phyloP scores from a whole-genome alignment of 768 basidiomycete species.

The Tricholomella constricta region DNA sequence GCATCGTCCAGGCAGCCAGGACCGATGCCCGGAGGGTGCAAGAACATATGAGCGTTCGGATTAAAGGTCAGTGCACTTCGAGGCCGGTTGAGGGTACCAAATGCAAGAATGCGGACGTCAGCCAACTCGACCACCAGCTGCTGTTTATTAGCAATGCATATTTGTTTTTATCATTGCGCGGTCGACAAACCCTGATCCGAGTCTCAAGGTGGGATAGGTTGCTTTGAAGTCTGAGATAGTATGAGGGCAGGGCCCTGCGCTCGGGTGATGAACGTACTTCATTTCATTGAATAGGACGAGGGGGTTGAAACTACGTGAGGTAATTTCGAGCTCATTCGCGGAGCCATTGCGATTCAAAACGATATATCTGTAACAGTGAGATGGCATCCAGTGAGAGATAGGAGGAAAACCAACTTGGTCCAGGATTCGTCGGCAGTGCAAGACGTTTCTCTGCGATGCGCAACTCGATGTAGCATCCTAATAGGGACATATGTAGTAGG shows the following conservation, averaged over 20 bases:
- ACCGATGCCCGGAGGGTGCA: constrained; percentile 70
- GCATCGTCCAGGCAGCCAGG: constrained; percentile 12
- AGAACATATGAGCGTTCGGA: constrained; percentile 62
- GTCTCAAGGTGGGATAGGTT: constrained; percentile 70
- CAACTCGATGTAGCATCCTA: constrained; percentile 64
- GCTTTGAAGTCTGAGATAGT: constrained; percentile 56
- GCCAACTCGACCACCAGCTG: constrained; percentile 70
- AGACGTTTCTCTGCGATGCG: constrained; percentile 67
- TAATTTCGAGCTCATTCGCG: constrained; percentile 67
- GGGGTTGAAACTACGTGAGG: constrained; percentile 72
- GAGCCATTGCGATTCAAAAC: constrained; percentile 75
- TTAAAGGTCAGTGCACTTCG: constrained; percentile 61
- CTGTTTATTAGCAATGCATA: not conserved
- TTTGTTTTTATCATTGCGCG: not conserved
- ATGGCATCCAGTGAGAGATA: constrained; percentile 2
- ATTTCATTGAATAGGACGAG: constrained; percentile 69
- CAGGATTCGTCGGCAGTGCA: constrained; percentile 82
- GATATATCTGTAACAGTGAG: constrained; percentile 50
- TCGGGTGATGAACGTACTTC: constrained; percentile 51
- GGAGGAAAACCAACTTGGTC: constrained; percentile 60
- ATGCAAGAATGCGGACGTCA: constrained; percentile 72
- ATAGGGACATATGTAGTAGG: constrained; percentile 13
- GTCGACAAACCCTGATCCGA: constrained; percentile 55
- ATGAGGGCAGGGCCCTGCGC: not conserved
- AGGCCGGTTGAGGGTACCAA: constrained; percentile 66